Base-by-base conservation (phyloP, 176 grass and related monocot species). In the Triticum timopheevii region DNA sequence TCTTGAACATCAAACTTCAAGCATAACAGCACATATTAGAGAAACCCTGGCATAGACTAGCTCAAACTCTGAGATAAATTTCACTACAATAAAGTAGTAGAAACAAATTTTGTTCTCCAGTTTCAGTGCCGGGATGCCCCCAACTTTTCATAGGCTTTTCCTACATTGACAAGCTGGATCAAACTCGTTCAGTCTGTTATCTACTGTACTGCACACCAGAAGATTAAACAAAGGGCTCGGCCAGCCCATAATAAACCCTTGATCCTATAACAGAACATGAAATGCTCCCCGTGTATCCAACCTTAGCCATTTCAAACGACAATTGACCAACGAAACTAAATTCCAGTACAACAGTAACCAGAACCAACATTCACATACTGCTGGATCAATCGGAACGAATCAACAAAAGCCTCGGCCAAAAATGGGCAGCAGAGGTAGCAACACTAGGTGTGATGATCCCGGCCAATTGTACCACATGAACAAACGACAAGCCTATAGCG, bases 381-480 rank as follows among this genome's bases (percentile, higher is more conserved):
- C 63, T 40, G 24, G 38, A 36, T 17, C 38, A 10, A 38, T n/a
- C 19, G 30, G 47, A 69, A 20, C 49, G 63, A 69, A 79, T 17
- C 20, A 71, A 71, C 28, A 64, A 65, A 65, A 31, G 59, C 4
- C 13, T 52, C 10, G 44, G 16, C 61, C 74, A 30, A 3, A 86
- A 77, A 70, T 31, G 59, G 61, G 19, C 61, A 59, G 4, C 50
- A 44, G 59, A 67, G 69, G 69, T 59, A 28, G 67, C 13, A 63
- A 25, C 71, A 78, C 52, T 7, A 79, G 22, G 24, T 36, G 27
- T 8, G 67, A 87, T 40, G 75, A 84, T 52, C 69, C 33, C 54
- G 83, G 86, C 82, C 76, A 64, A 77, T 61, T 77, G 1, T 63
- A 64, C 52, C 23, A 45, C 82, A 79, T 36, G 38, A 54, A 54